Conservation (phyloP, 169 alveolate genomes). For the Plasmodium falciparum region DNA sequence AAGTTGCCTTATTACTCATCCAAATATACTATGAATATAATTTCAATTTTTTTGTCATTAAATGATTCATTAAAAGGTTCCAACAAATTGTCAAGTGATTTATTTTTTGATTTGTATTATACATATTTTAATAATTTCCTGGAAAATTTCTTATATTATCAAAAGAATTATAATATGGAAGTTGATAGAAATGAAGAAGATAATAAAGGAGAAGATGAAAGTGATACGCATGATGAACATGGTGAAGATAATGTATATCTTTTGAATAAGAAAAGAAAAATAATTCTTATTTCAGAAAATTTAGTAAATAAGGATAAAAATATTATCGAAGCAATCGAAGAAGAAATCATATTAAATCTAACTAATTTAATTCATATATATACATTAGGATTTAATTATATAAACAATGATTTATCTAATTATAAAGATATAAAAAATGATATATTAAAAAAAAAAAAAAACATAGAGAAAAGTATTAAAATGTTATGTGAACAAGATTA, state of each 20-base stretch:
- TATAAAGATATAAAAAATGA: slow-evolving; percentile 37
- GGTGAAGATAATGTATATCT: slow-evolving; percentile 21
- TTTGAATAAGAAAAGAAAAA: slow-evolving; percentile 28
- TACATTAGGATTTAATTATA: slow-evolving; percentile 65
- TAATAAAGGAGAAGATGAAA: no score
- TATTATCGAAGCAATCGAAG: slow-evolving; percentile 48
- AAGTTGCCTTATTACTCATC: slow-evolving; percentile 71
- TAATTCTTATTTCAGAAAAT: slow-evolving; percentile 35
- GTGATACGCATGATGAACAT: no score
- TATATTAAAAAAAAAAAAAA: slow-evolving; percentile 7
- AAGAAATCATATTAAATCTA: slow-evolving; percentile 22
- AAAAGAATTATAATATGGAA: slow-evolving; percentile 62
- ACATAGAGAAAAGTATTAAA: slow-evolving; percentile 32
- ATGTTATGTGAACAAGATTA: slow-evolving; percentile 38
- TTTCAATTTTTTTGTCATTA: slow-evolving; percentile 72
- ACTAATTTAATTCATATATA: slow-evolving; percentile 55
- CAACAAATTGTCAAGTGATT: slow-evolving; percentile 39
- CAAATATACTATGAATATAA: slow-evolving; percentile 74
- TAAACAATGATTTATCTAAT: slow-evolving; percentile 56
- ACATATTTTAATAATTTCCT: slow-evolving; percentile 46
- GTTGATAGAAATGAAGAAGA: slow-evolving; percentile 30
- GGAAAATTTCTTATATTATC: slow-evolving; percentile 48
- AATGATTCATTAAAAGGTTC: slow-evolving; percentile 28
- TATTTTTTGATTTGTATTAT: slow-evolving; percentile 65
- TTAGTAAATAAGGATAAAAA: slow-evolving; percentile 50